Evolutionary conservation across 352 stramenopile genomes (phyloP), one percentile per base, ranked within the genome.

Genomic region (Globisporangium irregulare): DNA sequence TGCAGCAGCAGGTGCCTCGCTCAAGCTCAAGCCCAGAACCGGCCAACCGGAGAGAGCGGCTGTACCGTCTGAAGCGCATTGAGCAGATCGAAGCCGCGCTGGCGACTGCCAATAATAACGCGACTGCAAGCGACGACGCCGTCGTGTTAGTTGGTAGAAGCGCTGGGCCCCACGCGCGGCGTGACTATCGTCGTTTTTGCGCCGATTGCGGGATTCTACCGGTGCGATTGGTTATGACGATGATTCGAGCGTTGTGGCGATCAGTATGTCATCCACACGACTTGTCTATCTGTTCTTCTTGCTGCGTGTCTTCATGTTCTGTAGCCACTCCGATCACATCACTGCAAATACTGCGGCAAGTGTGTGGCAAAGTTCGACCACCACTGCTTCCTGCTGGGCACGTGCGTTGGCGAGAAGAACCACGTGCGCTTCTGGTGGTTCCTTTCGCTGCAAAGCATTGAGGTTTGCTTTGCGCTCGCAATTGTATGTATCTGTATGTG

Each of bases 361-460:
- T 98, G 90, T 73, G 87, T 98, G 22, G 86, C 89, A 8, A 97
- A 78, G 1, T 98, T 98, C 72, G 92, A 98, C 73, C 94, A 98
- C 74, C 93, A 97, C 75, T 98, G 94, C 73, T 67, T 84, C 29
- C 77, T 97, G 20, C 68, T 98, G 10, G 88, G 79, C 25, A 96
- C 89, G 20, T 97, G 90, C 71, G 89, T 98, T 50, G 91, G 93
- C 10, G 91, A 98, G 73, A 58, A 77, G 18, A 98, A 98, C 75
- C 92, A 97, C 75, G 92, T 79, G 59, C 75, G 89, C 32, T 98
- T 98, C 79, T 90, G 78, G 74, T 89, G 73, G 73, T 90, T 86
- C 61, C 55, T 93, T 7, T 20, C 84, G 22, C 57, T 83, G 10
- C 76, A 88, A 54, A 79, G 54, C 12, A 8, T 73, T 10, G 77